Evolutionary conservation across 2,329 filamentous ascomycete genomes (phyloP).

Genomic region (Penicillium carneum): DNA sequence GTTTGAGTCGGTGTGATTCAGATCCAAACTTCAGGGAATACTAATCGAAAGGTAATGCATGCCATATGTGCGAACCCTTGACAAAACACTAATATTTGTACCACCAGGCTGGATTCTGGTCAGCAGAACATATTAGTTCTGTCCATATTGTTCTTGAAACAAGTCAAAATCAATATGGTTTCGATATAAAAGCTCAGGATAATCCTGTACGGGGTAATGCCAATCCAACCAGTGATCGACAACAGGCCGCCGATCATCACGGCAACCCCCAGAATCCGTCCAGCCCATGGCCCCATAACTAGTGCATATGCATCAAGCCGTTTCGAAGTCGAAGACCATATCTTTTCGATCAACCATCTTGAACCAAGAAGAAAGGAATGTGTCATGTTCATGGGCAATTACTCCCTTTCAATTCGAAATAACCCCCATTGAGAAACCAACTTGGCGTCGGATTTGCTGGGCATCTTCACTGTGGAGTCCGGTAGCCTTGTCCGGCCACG

Average conservation of each 20-base stretch:
- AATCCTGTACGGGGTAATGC: neutral
- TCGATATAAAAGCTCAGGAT: neutral
- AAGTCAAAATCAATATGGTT: neutral
- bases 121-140: neutral
- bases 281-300: neutral
- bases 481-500: constrained; percentile 8
- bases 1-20: constrained; percentile 5
- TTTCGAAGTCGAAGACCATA: neutral
- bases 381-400: neutral
- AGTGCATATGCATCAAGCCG: neutral
- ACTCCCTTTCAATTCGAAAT: neutral
- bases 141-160: neutral
- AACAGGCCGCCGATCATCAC: constrained; percentile 9
- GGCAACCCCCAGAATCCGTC: constrained; percentile 7
- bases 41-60: neutral
- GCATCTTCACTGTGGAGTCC: neutral
- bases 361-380: neutral
- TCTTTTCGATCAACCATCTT: neutral
- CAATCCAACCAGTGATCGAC: constrained; percentile 11
- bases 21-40: neutral
- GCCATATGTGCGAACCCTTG: neutral
- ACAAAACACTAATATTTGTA: neutral
- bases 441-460: constrained; percentile 10
- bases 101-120: neutral
- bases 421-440: neutral